These are phyloP conservation scores for Gentiana macrophylla DNA, from an alignment of 257 asterid species.

Conservation along the genomic window DNA sequence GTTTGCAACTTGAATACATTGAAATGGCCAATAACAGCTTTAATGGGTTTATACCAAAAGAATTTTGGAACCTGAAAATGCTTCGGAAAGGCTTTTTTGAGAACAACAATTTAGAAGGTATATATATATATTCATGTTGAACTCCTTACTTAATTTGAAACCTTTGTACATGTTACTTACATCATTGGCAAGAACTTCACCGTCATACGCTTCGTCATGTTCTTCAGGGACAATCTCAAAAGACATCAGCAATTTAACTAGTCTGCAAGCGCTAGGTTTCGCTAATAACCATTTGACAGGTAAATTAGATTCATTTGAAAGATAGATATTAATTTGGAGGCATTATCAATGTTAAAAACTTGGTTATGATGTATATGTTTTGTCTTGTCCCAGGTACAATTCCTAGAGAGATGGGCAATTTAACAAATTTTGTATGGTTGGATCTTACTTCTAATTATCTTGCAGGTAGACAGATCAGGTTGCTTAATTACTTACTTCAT, in stretches of 20 bases:
- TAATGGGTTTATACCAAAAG: conserved; percentile 26
- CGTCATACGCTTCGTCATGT: conserved; percentile 18
- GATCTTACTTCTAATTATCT: background rate
- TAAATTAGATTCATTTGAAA: background rate
- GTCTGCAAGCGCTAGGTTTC: background rate
- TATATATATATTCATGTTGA: too few species aligned
- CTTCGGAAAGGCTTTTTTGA: conserved; percentile 14
- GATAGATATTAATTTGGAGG: too few species aligned
- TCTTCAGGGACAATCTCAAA: conserved; percentile 9
- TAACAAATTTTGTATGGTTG: background rate
- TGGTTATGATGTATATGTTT: too few species aligned
- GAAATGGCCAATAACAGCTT: too few species aligned
- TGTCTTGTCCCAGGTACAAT: background rate
- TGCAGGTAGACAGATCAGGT: background rate
- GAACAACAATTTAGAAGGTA: conserved; percentile 19
- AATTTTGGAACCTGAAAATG: conserved; percentile 18
- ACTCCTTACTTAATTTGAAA: too few species aligned
- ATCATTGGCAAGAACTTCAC: too few species aligned
- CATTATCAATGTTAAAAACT: too few species aligned
- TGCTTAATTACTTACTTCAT: too few species aligned
- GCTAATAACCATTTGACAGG: background rate
- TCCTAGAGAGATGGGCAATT: conserved; percentile 8
- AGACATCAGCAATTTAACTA: conserved; percentile 6
- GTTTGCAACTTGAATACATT: conserved; percentile 15
- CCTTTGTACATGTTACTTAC: too few species aligned